Evolutionary conservation across 2,329 filamentous ascomycete genomes (phyloP).

Genomic region (Emmonsiellopsis sp.): DNA sequence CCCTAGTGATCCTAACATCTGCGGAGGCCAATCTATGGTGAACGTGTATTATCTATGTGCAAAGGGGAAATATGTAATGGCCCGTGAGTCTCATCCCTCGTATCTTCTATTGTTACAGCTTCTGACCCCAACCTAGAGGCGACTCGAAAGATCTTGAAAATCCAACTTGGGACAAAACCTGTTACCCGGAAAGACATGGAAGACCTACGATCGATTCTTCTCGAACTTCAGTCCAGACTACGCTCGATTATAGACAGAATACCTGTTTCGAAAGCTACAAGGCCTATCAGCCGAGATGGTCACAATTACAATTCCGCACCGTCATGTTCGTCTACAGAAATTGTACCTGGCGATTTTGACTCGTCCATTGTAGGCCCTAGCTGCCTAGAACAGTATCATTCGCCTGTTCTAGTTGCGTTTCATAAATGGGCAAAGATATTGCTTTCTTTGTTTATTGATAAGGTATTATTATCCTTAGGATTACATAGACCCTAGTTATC

Average conservation of each 20-base stretch:
- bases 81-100: slow-evolving; percentile 24
- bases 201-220: slow-evolving; percentile 32
- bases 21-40: slow-evolving; percentile 32
- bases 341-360: slow-evolving; percentile 9
- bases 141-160: slow-evolving; percentile 34
- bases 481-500: slow-evolving; percentile 26
- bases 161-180: slow-evolving; percentile 36
- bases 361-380: slow-evolving; percentile 29
- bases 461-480: slow-evolving; percentile 18
- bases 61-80: slow-evolving; percentile 37
- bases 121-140: slow-evolving; percentile 21
- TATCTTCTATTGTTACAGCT: not conserved
- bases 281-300: not conserved
- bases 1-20: slow-evolving; percentile 33
- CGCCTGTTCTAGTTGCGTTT: slow-evolving; percentile 33
- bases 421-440: slow-evolving; percentile 40
- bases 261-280: slow-evolving; percentile 16
- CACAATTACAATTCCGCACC: slow-evolving; percentile 19
- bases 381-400: slow-evolving; percentile 36
- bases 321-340: slow-evolving; percentile 10
- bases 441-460: slow-evolving; percentile 37
- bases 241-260: slow-evolving; percentile 37
- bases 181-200: slow-evolving; percentile 37
- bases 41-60: slow-evolving; percentile 37
- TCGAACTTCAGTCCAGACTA: slow-evolving; percentile 33